A percentile compares a stretch with the other conserved stretches of the same genome.
These are phyloP conservation scores for Uronychia setigera DNA, from an alignment of 73 alveolate species.

Conservation along the genomic window DNA sequence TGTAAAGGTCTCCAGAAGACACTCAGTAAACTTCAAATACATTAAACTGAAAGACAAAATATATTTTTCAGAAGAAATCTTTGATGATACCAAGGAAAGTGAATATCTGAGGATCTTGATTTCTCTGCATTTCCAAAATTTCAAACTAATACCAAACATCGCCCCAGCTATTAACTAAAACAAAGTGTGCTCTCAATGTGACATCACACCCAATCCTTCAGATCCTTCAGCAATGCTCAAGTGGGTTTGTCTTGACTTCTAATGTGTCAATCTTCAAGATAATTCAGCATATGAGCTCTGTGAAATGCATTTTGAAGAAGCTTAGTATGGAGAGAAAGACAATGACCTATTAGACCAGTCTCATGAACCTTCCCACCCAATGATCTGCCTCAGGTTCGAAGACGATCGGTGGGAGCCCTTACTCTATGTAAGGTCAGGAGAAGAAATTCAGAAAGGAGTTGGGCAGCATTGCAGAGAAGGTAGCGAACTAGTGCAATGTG, in stretches of 20 bases:
- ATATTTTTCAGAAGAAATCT: constrained; percentile 3
- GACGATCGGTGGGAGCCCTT: neutral
- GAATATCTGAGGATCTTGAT: neutral
- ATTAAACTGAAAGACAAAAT: constrained; percentile 2
- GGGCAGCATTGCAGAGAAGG: neutral
- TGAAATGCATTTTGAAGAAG: neutral
- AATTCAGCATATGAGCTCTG: constrained; percentile 1
- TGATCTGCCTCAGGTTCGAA: neutral
- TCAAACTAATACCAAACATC: neutral
- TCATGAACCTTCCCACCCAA: neutral
- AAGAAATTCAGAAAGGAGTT: neutral
- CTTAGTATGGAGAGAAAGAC: neutral
- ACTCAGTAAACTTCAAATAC: neutral
- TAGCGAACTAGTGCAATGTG: neutral
- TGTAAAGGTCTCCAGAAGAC: neutral
- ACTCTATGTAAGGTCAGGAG: neutral
- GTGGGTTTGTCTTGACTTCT: constrained; percentile 9
- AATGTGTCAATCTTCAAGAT: neutral
- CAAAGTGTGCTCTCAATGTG: neutral
- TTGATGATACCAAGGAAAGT: neutral
- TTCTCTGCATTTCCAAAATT: neutral
- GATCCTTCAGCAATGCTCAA: neutral
- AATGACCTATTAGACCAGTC: neutral
- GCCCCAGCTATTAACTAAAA: neutral
- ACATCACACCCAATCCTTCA: neutral